A percentile compares a stretch with the other conserved stretches of the same genome.
Conservation (phyloP, 495 filamentous ascomycete genomes). For the Annulohypoxylon moriforme region DNA sequence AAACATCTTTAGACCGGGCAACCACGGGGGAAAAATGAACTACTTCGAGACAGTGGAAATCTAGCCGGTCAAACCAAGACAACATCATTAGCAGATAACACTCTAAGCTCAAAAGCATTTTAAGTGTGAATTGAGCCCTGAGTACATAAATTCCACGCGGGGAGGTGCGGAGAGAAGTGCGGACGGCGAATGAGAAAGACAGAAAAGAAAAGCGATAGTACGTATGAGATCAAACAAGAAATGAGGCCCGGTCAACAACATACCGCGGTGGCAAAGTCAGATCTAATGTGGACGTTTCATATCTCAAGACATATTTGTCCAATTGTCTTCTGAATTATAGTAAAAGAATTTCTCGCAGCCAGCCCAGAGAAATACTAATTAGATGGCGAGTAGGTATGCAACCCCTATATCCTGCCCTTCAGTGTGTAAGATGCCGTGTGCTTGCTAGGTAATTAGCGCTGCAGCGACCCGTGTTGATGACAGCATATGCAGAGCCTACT, state of each 20-base stretch:
- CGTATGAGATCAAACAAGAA: background rate
- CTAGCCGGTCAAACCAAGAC: slow-evolving; percentile 23
- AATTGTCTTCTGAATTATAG: background rate
- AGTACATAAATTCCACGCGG: slow-evolving; percentile 11
- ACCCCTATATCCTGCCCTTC: background rate
- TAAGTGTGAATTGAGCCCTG: slow-evolving; percentile 13
- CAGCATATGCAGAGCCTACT: background rate
- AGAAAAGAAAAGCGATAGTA: background rate
- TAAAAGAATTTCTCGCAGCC: background rate
- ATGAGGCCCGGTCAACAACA: background rate
- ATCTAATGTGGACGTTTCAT: slow-evolving; percentile 10
- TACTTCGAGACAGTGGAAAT: background rate
- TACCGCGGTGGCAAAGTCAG: slow-evolving; percentile 17
- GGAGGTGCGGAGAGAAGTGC: slow-evolving; percentile 22
- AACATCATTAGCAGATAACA: background rate
- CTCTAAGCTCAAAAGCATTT: background rate
- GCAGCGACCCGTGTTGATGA: background rate
- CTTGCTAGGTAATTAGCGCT: background rate
- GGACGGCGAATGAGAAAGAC: background rate
- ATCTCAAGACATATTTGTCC: slow-evolving; percentile 9
- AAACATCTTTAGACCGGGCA: background rate
- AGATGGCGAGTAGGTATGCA: background rate
- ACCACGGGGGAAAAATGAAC: background rate
- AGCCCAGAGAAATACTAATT: background rate
- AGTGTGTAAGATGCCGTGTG: too few species aligned